phyloP scores from a whole-genome alignment of 306 rosid genomes.

The Corylus americana region DNA sequence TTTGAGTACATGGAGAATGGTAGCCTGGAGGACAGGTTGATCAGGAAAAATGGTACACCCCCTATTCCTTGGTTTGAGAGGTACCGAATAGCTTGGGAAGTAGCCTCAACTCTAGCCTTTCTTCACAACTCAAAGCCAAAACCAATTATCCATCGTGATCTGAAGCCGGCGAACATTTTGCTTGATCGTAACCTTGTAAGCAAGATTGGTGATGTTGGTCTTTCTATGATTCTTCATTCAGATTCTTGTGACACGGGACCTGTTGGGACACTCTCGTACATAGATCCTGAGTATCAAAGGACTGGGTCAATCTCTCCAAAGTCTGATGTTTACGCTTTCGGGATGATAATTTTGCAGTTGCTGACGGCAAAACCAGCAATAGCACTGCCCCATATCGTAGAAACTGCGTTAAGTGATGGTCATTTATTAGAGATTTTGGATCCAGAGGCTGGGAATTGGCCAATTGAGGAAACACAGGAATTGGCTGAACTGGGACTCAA shows the following conservation, averaged over 20 bases:
- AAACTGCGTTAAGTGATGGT: slow-evolving; percentile 60
- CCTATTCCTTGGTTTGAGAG: slow-evolving; percentile 93
- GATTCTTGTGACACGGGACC: slow-evolving; percentile 65
- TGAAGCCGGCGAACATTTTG: slow-evolving; percentile 94
- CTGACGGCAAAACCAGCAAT: slow-evolving; percentile 84
- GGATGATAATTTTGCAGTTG: slow-evolving; percentile 86
- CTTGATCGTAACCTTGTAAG: slow-evolving; percentile 80
- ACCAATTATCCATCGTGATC: slow-evolving; percentile 93
- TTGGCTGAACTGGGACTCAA: slow-evolving; percentile 72
- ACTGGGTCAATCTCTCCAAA: slow-evolving; percentile 67
- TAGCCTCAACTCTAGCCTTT: slow-evolving; percentile 85
- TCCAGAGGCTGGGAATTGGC: slow-evolving; percentile 82
- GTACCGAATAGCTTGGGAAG: slow-evolving; percentile 93
- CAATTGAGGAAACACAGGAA: slow-evolving; percentile 66
- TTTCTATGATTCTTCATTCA: slow-evolving; percentile 64
- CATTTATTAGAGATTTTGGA: slow-evolving; percentile 61
- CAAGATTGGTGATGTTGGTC: slow-evolving; percentile 94
- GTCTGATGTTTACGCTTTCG: slow-evolving; percentile 94
- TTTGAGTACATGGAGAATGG: slow-evolving; percentile 96
- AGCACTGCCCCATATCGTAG: slow-evolving; percentile 72
- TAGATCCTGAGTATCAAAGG: slow-evolving; percentile 97
- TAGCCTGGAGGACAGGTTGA: slow-evolving; percentile 81
- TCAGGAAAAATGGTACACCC: slow-evolving; percentile 47
- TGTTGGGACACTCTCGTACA: slow-evolving; percentile 86
- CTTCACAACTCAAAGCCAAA: slow-evolving; percentile 86